These are phyloP conservation scores for Oryza australiensis DNA, from an alignment of 176 grass and related monocot genomes.

Conservation along the genomic window DNA sequence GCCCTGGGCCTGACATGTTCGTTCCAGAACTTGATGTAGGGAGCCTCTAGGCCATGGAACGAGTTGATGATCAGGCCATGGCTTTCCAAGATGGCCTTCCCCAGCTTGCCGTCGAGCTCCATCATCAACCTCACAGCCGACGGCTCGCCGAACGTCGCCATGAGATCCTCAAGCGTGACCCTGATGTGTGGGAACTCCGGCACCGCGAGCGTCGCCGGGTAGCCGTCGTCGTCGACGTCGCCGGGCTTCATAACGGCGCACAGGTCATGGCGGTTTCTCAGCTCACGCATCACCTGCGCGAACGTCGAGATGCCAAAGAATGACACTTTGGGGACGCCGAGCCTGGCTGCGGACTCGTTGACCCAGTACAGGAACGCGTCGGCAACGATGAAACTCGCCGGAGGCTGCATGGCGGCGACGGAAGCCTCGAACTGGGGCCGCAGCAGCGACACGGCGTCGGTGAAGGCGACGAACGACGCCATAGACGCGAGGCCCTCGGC, in stretches of 20 bases:
- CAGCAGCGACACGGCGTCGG: conserved; percentile 25
- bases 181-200: conserved; percentile 55
- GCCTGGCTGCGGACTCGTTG: conserved; percentile 25
- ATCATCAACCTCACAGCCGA: conserved; percentile 33
- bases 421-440: conserved; percentile 38
- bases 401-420: conserved; percentile 27
- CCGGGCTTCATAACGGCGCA: conserved; percentile 25
- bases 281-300: conserved; percentile 22
- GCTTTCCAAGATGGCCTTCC: not conserved
- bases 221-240: not conserved
- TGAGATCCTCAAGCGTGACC: conserved; percentile 52
- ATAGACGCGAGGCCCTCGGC: conserved; percentile 52
- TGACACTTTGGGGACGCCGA: conserved; percentile 37
- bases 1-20: not conserved
- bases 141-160: conserved; percentile 56
- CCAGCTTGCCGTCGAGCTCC: conserved; percentile 40
- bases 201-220: conserved; percentile 46
- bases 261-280: conserved; percentile 29
- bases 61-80: conserved; percentile 49
- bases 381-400: conserved; percentile 43
- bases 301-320: conserved; percentile 61
- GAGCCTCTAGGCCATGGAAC: conserved; percentile 50
- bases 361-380: conserved; percentile 67
- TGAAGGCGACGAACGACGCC: conserved; percentile 52
- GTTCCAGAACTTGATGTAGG: conserved; percentile 54